Conservation (phyloP, 1,284 basidiomycete species). For the Sporisorium sorghi region DNA sequence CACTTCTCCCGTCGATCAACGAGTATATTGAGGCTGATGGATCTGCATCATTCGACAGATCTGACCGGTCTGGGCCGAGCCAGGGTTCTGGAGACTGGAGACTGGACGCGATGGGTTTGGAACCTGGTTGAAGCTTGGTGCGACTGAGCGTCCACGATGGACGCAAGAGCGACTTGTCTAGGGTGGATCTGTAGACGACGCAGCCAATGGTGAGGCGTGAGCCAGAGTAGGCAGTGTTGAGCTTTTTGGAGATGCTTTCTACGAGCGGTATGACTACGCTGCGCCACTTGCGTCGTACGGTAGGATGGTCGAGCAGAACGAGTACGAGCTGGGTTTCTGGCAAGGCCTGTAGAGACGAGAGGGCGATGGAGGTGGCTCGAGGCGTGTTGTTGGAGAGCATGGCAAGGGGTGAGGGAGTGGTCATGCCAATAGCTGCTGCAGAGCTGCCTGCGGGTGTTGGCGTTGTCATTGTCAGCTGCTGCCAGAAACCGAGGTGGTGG, state of each 20-base stretch:
- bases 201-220: conserved; percentile 38
- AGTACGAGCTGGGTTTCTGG: conserved; percentile 47
- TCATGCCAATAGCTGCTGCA: conserved; percentile 17
- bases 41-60: conserved; percentile 8
- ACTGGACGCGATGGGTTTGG: conserved; percentile 34
- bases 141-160: conserved; percentile 29
- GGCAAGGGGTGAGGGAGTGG: conserved; percentile 44
- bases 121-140: conserved; percentile 25
- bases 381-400: conserved; percentile 37
- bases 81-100: conserved; percentile 20
- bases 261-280: conserved; percentile 35
- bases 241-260: conserved; percentile 35
- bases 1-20: conserved; percentile 20
- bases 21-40: conserved; percentile 12
- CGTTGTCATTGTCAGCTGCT: conserved; percentile 40
- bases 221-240: conserved; percentile 34
- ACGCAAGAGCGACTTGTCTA: conserved; percentile 37
- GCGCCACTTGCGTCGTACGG: conserved; percentile 35
- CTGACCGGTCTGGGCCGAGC: conserved; percentile 16
- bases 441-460: conserved; percentile 38
- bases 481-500: not conserved
- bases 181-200: conserved; percentile 38
- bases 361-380: conserved; percentile 24
- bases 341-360: conserved; percentile 35
- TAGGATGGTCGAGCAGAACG: conserved; percentile 45